Base-by-base conservation (phyloP, 306 rosid species). In the Bauhinia variegata region DNA sequence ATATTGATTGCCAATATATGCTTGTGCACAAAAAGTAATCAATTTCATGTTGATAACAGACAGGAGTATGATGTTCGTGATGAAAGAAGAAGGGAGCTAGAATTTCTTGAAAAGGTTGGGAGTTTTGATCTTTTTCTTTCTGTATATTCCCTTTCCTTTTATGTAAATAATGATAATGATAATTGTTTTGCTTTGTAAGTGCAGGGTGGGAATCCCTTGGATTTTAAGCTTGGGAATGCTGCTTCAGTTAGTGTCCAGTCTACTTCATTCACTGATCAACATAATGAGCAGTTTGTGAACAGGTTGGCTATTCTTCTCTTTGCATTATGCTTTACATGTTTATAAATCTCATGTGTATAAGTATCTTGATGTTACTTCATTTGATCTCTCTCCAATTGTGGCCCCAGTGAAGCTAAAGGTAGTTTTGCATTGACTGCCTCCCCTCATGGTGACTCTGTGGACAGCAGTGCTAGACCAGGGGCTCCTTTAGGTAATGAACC, bases 201-300 rank as follows among this genome's bases (percentile, higher is more conserved):
- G 80, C 76, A 95, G 99, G 99, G 99, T 53, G 99, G 99, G 58
- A 91, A 93, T 75, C 97, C 99, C 59, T 80, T 95, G 83, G 92
- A 95, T 84, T 95, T 88, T 74, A 95, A 85, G 82, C 62, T 75
- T 82, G 91, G 91, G 74, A 88, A 78, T 85, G 84, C 86, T 68
- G 88, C 92, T 80, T 95, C 99, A 41, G 89, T 86, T 74, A 91
- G 99, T 80, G 92, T 91, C 67, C 99, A 95, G 76, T 95, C 99
- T 66, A 91, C 99, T 60, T 95, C 97, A 48, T 95, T 85, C 69
- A 84, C 89, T 73, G 95, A 88, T 87, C 99, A 88, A 72, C 91
- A 85, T 71, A 95, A 86, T 11, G 99, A 95, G 71, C 96, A 83
- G 76, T 86, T 88, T 75, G 89, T 89, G 76, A 91, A 87, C 75